Evolutionary conservation across 1,139 yeast species (phyloP).

Genomic region (Magnusiomyces fungicola): DNA sequence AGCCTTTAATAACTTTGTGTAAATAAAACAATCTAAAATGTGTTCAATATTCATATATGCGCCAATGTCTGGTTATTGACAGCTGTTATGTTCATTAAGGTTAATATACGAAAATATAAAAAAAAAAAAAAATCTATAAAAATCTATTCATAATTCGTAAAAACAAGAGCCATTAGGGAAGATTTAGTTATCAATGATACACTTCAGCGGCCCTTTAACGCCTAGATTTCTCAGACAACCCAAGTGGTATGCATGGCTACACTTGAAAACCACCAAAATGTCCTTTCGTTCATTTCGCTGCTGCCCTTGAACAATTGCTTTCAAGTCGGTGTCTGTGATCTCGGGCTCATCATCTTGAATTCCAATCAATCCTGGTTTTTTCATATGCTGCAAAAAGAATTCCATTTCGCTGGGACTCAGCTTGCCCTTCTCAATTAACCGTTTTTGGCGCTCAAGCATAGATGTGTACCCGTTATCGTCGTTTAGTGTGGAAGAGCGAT

Average conservation of each 20-base stretch:
- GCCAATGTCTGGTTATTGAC: too few relatives aligned
- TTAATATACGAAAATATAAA: too few relatives aligned
- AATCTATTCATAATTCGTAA: too few relatives aligned
- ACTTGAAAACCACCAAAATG: constrained; percentile 42
- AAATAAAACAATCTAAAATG: too few relatives aligned
- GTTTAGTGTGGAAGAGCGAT: background rate
- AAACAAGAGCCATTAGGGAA: too few relatives aligned
- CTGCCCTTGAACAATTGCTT: constrained; percentile 22
- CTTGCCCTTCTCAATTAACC: constrained; percentile 1
- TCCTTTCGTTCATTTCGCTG: constrained; percentile 7
- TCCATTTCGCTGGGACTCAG: background rate
- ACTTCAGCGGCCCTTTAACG: constrained; percentile 17
- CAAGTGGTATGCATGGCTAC: constrained; percentile 63
- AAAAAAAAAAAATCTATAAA: too few relatives aligned
- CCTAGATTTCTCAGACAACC: constrained; percentile 49
- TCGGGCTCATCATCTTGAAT: background rate
- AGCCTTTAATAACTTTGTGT: constrained; percentile 31
- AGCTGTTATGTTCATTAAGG: too few relatives aligned
- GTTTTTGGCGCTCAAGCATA: background rate
- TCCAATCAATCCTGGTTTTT: background rate
- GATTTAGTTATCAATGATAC: constrained; percentile 15
- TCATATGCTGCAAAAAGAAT: too few relatives aligned
- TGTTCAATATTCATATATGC: too few relatives aligned
- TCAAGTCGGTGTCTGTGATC: background rate
- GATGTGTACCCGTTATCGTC: background rate